phyloP scores from a whole-genome alignment of 352 stramenopile genomes.

The Phytophthora brassicae region DNA sequence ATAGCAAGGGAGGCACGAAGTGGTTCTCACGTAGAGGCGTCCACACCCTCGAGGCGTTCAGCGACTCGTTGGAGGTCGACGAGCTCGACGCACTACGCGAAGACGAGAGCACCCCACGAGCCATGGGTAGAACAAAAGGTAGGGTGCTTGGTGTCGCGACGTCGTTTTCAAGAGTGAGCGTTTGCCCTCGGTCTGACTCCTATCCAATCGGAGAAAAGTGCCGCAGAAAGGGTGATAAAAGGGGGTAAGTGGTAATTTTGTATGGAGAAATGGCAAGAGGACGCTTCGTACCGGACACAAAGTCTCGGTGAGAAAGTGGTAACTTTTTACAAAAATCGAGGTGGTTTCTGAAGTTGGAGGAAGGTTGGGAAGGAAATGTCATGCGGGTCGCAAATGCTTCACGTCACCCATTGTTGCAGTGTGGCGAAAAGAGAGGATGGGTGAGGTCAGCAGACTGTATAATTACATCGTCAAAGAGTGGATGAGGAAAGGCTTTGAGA shows the following conservation, averaged over 20 bases:
- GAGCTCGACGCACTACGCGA: slow-evolving; percentile 16
- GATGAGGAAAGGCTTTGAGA: background rate
- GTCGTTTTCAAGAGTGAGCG: slow-evolving; percentile 30
- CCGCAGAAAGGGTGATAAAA: background rate
- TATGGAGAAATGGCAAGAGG: background rate
- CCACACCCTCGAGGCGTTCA: slow-evolving; percentile 38
- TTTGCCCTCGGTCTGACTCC: slow-evolving; percentile 16
- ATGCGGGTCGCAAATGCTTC: no score
- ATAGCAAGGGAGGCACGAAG: slow-evolving; percentile 72
- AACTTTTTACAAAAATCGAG: no score
- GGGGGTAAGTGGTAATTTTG: background rate
- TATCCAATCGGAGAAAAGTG: slow-evolving; percentile 8
- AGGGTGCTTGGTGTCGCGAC: slow-evolving; percentile 12
- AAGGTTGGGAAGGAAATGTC: background rate
- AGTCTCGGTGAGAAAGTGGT: background rate
- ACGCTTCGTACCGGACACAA: slow-evolving; percentile 9
- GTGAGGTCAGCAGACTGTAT: slow-evolving; percentile 14
- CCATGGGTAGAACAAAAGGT: slow-evolving; percentile 20
- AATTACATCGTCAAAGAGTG: slow-evolving; percentile 3
- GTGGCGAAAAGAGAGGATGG: slow-evolving; percentile 11
- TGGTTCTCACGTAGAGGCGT: slow-evolving; percentile 75
- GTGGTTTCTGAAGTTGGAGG: no score
- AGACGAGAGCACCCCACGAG: slow-evolving; percentile 23
- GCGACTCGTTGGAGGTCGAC: slow-evolving; percentile 4
- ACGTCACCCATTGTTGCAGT: no score